These are phyloP conservation scores for Claviceps sp. DNA, from an alignment of 2,329 filamentous ascomycete species.

Conservation along the genomic window DNA sequence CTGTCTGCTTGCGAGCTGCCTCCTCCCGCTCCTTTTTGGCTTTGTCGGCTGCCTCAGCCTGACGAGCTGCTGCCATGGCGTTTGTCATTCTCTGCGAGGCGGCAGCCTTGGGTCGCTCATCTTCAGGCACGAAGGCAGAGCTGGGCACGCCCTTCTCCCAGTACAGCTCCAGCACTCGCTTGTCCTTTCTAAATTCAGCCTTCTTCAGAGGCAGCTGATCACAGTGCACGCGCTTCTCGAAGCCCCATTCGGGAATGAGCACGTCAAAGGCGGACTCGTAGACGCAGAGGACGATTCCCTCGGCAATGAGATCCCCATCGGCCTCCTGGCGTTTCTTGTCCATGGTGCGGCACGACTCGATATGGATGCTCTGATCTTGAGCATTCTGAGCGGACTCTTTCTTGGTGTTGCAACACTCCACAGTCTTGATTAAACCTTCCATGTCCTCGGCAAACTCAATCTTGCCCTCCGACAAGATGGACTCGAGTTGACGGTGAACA, in stretches of 20 bases:
- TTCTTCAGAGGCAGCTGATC: constrained; percentile 97
- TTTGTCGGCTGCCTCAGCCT: constrained; percentile 71
- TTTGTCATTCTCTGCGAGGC: constrained; percentile 61
- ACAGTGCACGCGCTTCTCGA: constrained; percentile 98
- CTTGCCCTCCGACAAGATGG: constrained; percentile 66
- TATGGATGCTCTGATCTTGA: constrained; percentile 97
- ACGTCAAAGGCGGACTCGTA: constrained; percentile 99
- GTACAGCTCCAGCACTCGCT: constrained; percentile 87
- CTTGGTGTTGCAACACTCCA: constrained; percentile 95
- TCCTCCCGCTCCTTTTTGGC: constrained; percentile 80
- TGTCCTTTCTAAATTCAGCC: constrained; percentile 97
- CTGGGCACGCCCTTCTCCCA: constrained; percentile 99
- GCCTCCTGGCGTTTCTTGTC: constrained; percentile 78
- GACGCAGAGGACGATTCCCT: constrained; percentile 91
- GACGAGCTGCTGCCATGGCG: constrained; percentile 60
- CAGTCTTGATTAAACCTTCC: constrained; percentile 78
- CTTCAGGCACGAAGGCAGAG: constrained; percentile 89
- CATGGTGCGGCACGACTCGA: constrained; percentile 92
- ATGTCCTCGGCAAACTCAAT: constrained; percentile 81
- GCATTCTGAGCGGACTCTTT: constrained; percentile 96
- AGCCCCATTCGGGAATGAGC: constrained; percentile 93
- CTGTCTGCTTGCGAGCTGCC: constrained; percentile 81
- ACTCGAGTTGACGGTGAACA: constrained; percentile 88
- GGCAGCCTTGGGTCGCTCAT: constrained; percentile 81
- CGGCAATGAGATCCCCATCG: constrained; percentile 83